Base-by-base conservation (phyloP, 148 eudicot genomes). In the Vaccinium macrocarpon region DNA sequence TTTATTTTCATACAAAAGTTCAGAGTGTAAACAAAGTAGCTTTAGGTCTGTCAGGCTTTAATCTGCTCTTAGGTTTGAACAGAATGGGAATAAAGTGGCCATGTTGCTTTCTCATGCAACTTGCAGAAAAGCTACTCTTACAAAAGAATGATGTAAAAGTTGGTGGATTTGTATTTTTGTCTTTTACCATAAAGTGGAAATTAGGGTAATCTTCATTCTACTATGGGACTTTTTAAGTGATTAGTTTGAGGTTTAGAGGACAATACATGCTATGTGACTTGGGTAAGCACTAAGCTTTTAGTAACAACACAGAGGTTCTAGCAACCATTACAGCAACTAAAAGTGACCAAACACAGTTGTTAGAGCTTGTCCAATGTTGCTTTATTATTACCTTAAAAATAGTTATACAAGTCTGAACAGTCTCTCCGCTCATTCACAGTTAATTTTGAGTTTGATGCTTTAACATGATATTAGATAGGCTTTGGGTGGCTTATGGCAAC, bases 91-190 rank as follows among this genome's bases (percentile, higher is more conserved):
- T 29, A 79, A 71, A 78, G 83, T 68, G 82, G 7, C 51, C n/a
- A 53, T 50, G 71, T 55, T 84, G 82, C 66, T 84, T 79, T 71
- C 78, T 52, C 53, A 16, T 78, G 66, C 71, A 80, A 84, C 79
- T 84, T 84, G 86, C 52, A 84, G 73, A 62, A 68, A 79, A 82
- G 78, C 76, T 32, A 29, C 51, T 55, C 51, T 66, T 19, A 13
- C 14, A 42, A 55, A 76, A 25, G 1, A 57, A 32, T 77, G 23
- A 27, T 16, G 46, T 15, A 56, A 84, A 84, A 84, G 78, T 51
- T 8, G 72, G 79, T 72, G 73, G 70, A 19, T 21, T n/a, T 50
- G 50, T 3, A 42, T 5, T 42, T 42, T 42, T 84, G 70, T 68
- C 59, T 8, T 49, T 50, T 19, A 53, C 51, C 25, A 55, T 27